A percentile compares a stretch with the other conserved stretches of the same genome.
Conservation (phyloP, 1,139 yeast genomes). For the Waltiozyma solani region DNA sequence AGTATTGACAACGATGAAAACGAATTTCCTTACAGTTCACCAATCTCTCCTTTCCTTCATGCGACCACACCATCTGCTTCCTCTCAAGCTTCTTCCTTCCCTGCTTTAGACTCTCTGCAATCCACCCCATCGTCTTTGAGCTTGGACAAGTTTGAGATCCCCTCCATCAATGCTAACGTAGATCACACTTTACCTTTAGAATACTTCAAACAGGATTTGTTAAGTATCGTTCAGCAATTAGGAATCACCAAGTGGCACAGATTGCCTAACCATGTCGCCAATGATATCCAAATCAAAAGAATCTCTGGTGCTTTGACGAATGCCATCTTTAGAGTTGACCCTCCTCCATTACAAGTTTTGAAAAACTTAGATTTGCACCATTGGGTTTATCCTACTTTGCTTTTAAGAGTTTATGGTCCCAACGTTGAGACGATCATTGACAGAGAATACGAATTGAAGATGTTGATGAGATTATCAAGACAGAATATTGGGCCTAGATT, state of each 20-base stretch:
- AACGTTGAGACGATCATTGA: slow-evolving; percentile 84
- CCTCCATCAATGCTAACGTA: slow-evolving; percentile 28
- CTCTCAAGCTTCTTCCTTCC: background rate
- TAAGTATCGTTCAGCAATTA: slow-evolving; percentile 53
- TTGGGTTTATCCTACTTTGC: slow-evolving; percentile 29
- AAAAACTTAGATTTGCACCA: slow-evolving; percentile 20
- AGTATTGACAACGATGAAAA: background rate
- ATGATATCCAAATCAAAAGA: slow-evolving; percentile 42
- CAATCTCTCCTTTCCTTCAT: background rate
- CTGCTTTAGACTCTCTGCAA: slow-evolving; percentile 9
- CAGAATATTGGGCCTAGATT: slow-evolving; percentile 83
- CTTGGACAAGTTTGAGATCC: slow-evolving; percentile 33
- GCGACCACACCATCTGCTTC: background rate
- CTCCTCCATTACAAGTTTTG: slow-evolving; percentile 24
- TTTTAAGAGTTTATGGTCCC: slow-evolving; percentile 84
- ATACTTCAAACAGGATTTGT: slow-evolving; percentile 75
- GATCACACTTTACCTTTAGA: slow-evolving; percentile 73
- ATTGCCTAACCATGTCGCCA: slow-evolving; percentile 20
- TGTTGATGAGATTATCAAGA: slow-evolving; percentile 61
- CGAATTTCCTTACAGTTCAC: background rate
- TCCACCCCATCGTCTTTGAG: slow-evolving; percentile 48
- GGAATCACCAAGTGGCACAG: slow-evolving; percentile 73
- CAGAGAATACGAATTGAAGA: slow-evolving; percentile 67
- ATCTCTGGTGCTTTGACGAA: slow-evolving; percentile 93
- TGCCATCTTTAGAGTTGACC: slow-evolving; percentile 62